Conservation (phyloP, 2,329 filamentous ascomycete genomes). For the Paraphoma sp. region DNA sequence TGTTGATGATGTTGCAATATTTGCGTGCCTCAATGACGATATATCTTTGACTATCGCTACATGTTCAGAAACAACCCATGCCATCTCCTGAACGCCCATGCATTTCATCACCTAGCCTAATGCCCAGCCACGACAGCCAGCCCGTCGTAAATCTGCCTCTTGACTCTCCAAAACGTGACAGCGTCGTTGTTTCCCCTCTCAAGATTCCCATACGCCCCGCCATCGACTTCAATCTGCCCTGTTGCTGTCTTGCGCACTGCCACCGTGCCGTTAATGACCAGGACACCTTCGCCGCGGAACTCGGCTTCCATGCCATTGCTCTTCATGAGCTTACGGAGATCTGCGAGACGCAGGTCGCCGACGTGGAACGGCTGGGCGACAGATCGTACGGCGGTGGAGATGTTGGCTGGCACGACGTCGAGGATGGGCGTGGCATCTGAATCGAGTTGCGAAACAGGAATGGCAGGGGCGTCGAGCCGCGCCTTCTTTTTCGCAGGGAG, state of each 20-base stretch:
- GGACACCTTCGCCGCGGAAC: constrained; percentile 89
- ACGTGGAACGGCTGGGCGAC: constrained; percentile 91
- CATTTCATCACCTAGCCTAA: constrained; percentile 39
- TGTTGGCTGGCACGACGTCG: constrained; percentile 64
- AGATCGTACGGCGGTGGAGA: constrained; percentile 76
- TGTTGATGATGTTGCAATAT: neutral
- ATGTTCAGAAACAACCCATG: neutral
- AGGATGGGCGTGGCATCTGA: constrained; percentile 60
- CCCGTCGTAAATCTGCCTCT: constrained; percentile 90
- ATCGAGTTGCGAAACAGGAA: constrained; percentile 57
- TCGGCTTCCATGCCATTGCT: constrained; percentile 82
- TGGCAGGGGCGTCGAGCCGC: constrained; percentile 46
- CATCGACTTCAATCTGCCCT: constrained; percentile 89
- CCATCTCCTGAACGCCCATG: neutral
- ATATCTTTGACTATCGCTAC: too few species aligned
- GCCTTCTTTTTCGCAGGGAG: constrained; percentile 61
- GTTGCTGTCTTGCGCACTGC: constrained; percentile 86
- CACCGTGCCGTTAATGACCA: constrained; percentile 87
- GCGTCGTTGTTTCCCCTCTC: constrained; percentile 57
- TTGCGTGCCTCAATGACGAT: neutral
- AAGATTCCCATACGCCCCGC: constrained; percentile 42
- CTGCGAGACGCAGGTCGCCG: constrained; percentile 87
- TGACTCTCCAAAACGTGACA: constrained; percentile 83
- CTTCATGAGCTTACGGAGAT: constrained; percentile 85
- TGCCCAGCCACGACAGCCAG: constrained; percentile 86